Percentiles rank a stretch among this genome's conserved stretches.
Conservation (phyloP, 805 yeast genomes). For the Jamesozyma spencerorum region DNA sequence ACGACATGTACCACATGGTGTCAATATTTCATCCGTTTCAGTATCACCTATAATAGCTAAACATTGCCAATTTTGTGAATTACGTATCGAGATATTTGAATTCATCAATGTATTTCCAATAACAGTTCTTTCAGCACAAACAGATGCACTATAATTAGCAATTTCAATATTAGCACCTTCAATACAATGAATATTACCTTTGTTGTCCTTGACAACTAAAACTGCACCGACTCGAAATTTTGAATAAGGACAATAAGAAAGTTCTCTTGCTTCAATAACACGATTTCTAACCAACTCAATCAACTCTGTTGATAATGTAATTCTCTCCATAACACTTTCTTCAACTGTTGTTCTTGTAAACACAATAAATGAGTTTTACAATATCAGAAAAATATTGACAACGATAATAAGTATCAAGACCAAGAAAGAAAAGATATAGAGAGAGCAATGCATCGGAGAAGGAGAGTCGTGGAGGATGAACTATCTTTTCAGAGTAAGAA, state of each 20-base stretch:
- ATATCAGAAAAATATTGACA: too few species aligned
- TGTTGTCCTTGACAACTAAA: conserved; percentile 35
- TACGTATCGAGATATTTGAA: neutral
- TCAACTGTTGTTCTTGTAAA: neutral
- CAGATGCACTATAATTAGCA: conserved; percentile 75
- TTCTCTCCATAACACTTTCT: neutral
- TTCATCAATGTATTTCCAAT: conserved; percentile 45
- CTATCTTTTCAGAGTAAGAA: neutral
- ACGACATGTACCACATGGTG: conserved; percentile 94
- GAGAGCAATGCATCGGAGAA: too few species aligned
- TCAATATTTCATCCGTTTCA: conserved; percentile 38
- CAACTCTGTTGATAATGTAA: conserved; percentile 14
- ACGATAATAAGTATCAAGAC: too few species aligned
- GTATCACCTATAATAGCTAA: conserved; percentile 6
- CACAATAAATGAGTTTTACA: too few species aligned
- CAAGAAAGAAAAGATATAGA: too few species aligned
- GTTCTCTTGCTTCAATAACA: conserved; percentile 31
- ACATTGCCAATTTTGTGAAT: conserved; percentile 1
- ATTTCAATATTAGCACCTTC: conserved; percentile 88
- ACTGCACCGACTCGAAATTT: conserved; percentile 66
- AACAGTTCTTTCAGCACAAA: conserved; percentile 72
- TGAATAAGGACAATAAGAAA: conserved; percentile 43
- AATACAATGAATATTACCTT: conserved; percentile 36
- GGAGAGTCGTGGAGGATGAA: too few species aligned
- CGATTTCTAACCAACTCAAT: conserved; percentile 21